Conservation (phyloP, 495 filamentous ascomycete genomes). For the Aspergillus saccharolyticus region DNA sequence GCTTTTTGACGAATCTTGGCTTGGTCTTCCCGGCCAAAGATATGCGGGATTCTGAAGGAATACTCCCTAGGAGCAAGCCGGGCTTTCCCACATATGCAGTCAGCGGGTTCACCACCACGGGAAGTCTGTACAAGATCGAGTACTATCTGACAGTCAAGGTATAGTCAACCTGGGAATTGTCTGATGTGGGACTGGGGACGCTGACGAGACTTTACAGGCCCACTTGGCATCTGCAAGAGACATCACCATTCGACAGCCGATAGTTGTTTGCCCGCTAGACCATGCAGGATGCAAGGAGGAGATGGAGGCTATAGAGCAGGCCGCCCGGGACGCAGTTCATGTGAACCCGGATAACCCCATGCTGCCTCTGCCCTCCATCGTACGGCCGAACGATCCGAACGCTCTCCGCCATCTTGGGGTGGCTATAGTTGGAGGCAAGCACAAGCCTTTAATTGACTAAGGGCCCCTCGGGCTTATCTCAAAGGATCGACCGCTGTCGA, state of each 20-base stretch:
- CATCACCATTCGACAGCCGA: constrained; percentile 84
- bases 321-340: constrained; percentile 83
- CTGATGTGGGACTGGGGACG: not conserved
- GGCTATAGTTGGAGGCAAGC: constrained; percentile 76
- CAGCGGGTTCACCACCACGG: constrained; percentile 87
- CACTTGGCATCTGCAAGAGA: constrained; percentile 87
- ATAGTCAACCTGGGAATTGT: constrained; percentile 16
- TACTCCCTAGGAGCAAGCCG: constrained; percentile 76
- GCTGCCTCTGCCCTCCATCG: constrained; percentile 76
- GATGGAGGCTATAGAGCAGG: constrained; percentile 95
- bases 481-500: not conserved
- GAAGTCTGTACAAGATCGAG: constrained; percentile 94
- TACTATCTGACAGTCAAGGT: constrained; percentile 95
- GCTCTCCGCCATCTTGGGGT: constrained; percentile 74
- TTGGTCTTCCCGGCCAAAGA: constrained; percentile 91
- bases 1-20: constrained; percentile 86
- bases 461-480: not conserved
- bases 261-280: constrained; percentile 93
- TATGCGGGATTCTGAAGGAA: constrained; percentile 78
- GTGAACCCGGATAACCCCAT: constrained; percentile 85
- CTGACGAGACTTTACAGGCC: constrained; percentile 52
- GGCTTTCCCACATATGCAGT: constrained; percentile 88
- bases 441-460: constrained; percentile 89
- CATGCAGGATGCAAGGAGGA: constrained; percentile 95
- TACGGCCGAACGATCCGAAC: constrained; percentile 69